Conservation (phyloP, 2,329 filamentous ascomycete genomes). For the Claviceps cyperi region DNA sequence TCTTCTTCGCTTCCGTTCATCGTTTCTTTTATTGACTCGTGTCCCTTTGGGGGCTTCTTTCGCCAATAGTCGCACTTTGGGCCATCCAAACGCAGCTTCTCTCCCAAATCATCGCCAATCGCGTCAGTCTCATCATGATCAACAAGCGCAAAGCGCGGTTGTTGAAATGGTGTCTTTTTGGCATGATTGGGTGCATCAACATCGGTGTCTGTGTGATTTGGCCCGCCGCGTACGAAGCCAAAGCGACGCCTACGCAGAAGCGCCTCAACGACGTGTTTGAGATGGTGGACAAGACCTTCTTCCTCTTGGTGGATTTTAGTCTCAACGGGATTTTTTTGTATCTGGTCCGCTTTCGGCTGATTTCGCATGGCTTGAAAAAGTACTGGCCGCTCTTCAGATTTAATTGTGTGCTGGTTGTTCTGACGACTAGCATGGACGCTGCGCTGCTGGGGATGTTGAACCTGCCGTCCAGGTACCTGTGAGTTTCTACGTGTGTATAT, state of each 20-base stretch:
- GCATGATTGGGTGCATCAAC: constrained; percentile 22
- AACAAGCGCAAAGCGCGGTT: constrained; percentile 18
- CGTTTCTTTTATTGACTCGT: too few relatives aligned
- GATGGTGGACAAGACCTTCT: constrained; percentile 28
- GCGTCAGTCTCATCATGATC: constrained; percentile 26
- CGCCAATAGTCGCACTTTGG: constrained; percentile 7
- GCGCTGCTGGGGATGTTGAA: constrained; percentile 12
- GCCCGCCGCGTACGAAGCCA: constrained; percentile 19
- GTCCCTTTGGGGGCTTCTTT: too few relatives aligned
- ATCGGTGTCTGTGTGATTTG: constrained; percentile 26
- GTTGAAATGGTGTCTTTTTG: constrained; percentile 22
- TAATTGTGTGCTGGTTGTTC: constrained; percentile 30
- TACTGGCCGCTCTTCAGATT: constrained; percentile 34
- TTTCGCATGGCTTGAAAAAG: constrained; percentile 32
- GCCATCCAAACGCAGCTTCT: constrained; percentile 23
- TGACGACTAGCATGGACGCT: constrained; percentile 34
- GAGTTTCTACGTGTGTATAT: not conserved
- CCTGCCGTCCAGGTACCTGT: constrained; percentile 6
- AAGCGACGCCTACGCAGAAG: constrained; percentile 4
- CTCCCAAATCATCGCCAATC: constrained; percentile 31
- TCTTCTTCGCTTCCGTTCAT: not conserved
- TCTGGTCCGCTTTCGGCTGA: constrained; percentile 29
- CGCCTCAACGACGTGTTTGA: constrained; percentile 12
- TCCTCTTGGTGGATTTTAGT: constrained; percentile 30
- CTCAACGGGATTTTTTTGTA: constrained; percentile 37